phyloP scores from a whole-genome alignment of 176 grass and related monocot genomes.

The Aechmea fasciata region DNA sequence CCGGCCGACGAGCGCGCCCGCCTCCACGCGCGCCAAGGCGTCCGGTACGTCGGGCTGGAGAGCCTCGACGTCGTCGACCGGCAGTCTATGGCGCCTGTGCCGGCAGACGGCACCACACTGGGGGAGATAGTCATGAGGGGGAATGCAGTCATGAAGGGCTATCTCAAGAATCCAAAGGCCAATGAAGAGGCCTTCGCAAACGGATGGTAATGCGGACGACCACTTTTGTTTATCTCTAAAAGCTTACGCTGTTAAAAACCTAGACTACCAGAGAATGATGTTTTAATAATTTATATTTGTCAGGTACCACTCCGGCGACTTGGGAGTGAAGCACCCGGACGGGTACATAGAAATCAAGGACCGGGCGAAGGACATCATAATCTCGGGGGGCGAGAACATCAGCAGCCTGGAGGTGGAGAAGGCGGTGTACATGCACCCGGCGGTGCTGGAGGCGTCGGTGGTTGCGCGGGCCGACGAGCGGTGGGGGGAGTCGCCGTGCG shows the following conservation, averaged over 20 bases:
- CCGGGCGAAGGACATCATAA: constrained; percentile 24
- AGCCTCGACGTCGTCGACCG: constrained; percentile 18
- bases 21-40: constrained; percentile 25
- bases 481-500: constrained; percentile 37
- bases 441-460: constrained; percentile 27
- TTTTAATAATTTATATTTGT: too few species aligned
- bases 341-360: constrained; percentile 32
- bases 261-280: too few species aligned
- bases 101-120: constrained; percentile 20
- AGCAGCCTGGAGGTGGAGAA: constrained; percentile 34
- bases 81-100: constrained; percentile 23
- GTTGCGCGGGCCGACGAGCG: constrained; percentile 20
- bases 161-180: constrained; percentile 21
- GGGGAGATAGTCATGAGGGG: constrained; percentile 36
- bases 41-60: constrained; percentile 19
- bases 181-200: constrained; percentile 22
- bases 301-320: constrained; percentile 7
- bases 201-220: constrained; percentile 23
- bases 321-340: constrained; percentile 26
- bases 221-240: too few species aligned
- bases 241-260: too few species aligned
- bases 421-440: constrained; percentile 15
- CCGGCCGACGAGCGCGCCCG: constrained; percentile 6
- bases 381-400: constrained; percentile 36
- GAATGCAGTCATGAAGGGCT: constrained; percentile 31